Percentiles rank a stretch among this genome's conserved stretches.
phyloP scores from a whole-genome alignment of 208 protist genomes.

The Naegleria fowleri region DNA sequence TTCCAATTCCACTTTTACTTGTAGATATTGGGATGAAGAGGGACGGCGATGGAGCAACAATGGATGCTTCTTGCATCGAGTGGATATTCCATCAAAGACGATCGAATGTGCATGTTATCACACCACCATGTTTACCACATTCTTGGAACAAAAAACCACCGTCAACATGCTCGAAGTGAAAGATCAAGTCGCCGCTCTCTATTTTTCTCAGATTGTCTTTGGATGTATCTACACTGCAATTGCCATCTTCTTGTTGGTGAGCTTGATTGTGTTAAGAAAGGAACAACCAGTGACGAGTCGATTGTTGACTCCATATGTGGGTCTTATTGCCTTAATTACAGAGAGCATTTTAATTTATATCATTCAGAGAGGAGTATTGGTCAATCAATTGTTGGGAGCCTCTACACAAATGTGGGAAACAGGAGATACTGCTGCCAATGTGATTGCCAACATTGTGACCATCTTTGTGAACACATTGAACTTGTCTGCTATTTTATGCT shows the following conservation, averaged over 20 bases:
- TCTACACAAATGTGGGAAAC: not conserved
- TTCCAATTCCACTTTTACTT: not conserved
- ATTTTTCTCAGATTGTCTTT: not conserved
- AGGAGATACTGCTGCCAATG: not conserved
- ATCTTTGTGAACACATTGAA: not conserved
- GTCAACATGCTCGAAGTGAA: not conserved
- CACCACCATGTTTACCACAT: not conserved
- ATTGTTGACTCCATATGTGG: not conserved
- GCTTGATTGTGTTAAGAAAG: not conserved
- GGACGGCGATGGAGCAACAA: not conserved
- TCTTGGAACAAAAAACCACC: not conserved
- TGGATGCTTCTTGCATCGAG: not conserved
- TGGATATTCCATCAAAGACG: not conserved
- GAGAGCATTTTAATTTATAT: not conserved
- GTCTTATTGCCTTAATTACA: not conserved
- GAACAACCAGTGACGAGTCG: not conserved
- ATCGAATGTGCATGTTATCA: not conserved
- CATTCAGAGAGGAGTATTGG: not conserved
- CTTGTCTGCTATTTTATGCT: not conserved
- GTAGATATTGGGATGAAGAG: not conserved
- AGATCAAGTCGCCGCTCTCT: not conserved
- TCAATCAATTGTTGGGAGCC: not conserved
- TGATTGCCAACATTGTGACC: not conserved
- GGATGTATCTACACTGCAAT: not conserved
- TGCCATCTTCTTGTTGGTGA: not conserved